Conservation (phyloP, 2,329 filamentous ascomycete genomes). For the Chaetomium olivaceum region DNA sequence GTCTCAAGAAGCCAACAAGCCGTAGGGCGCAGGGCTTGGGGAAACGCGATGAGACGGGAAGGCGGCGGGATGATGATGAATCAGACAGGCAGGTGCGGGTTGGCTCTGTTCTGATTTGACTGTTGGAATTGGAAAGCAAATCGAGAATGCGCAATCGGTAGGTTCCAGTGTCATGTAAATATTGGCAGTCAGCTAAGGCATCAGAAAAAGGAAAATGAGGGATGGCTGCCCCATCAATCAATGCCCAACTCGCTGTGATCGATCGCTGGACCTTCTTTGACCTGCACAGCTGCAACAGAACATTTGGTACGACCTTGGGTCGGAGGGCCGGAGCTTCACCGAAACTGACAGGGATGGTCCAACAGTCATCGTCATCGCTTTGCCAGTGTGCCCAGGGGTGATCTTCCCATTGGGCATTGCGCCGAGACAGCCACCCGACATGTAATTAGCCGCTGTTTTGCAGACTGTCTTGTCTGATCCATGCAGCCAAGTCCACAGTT, state of each 20-base stretch:
- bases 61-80: neutral
- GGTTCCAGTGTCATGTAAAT: neutral
- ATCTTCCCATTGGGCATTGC: constrained; percentile 24
- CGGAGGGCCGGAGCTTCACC: constrained; percentile 28
- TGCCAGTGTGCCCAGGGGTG: constrained; percentile 14
- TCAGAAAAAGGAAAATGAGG: neutral
- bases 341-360: constrained; percentile 21
- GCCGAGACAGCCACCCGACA: neutral
- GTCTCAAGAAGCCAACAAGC: neutral
- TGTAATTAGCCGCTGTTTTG: constrained; percentile 15
- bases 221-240: neutral
- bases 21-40: neutral
- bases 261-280: neutral
- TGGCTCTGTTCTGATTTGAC: neutral
- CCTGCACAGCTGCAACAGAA: neutral
- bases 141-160: neutral
- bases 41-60: neutral
- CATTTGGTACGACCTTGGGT: constrained; percentile 12
- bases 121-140: neutral
- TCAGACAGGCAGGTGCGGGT: neutral
- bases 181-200: neutral
- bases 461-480: neutral
- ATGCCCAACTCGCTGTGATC: neutral
- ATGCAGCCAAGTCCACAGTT: neutral
- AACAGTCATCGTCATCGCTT: constrained; percentile 21